Conservation (phyloP, 2,329 filamentous ascomycete species). For the Amphichorda felina region DNA sequence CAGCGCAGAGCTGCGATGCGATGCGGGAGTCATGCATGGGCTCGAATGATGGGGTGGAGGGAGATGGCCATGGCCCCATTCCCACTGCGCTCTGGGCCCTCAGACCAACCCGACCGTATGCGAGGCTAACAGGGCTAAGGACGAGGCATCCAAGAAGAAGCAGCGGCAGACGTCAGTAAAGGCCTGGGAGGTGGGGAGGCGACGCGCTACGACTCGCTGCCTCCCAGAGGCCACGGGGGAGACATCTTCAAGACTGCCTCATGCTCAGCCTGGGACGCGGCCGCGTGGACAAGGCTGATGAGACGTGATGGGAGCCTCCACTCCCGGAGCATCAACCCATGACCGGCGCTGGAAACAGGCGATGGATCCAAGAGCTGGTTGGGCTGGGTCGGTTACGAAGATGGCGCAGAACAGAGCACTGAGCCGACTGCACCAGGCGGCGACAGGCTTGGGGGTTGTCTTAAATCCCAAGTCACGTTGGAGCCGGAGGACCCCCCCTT, state of each 20-base stretch:
- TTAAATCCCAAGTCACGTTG: conserved; percentile 24
- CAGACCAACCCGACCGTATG: too few relatives aligned
- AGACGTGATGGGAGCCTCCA: background rate
- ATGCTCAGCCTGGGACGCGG: conserved; percentile 2
- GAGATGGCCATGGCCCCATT: too few relatives aligned
- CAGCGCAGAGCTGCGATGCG: too few relatives aligned
- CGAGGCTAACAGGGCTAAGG: conserved; percentile 4
- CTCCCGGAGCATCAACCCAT: conserved; percentile 1
- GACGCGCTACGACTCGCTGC: background rate
- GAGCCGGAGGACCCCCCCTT: conserved; percentile 9
- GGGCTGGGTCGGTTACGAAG: too few relatives aligned
- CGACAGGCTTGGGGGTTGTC: conserved; percentile 19
- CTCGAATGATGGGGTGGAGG: background rate
- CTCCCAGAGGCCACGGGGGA: background rate
- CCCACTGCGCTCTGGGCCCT: too few relatives aligned
- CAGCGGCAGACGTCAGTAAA: background rate
- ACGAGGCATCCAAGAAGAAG: conserved; percentile 4
- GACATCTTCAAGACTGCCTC: background rate
- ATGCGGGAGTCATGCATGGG: conserved; percentile 1
- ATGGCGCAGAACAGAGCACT: too few relatives aligned
- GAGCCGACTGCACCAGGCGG: conserved; percentile 3
- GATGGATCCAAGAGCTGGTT: too few relatives aligned
- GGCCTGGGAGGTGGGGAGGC: background rate
- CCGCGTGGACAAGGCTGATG: conserved; percentile 4
- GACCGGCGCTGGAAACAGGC: too few relatives aligned